These are phyloP conservation scores for Tolypocladium cylindrosporum DNA, from an alignment of 2,329 filamentous ascomycete genomes.

Conservation along the genomic window DNA sequence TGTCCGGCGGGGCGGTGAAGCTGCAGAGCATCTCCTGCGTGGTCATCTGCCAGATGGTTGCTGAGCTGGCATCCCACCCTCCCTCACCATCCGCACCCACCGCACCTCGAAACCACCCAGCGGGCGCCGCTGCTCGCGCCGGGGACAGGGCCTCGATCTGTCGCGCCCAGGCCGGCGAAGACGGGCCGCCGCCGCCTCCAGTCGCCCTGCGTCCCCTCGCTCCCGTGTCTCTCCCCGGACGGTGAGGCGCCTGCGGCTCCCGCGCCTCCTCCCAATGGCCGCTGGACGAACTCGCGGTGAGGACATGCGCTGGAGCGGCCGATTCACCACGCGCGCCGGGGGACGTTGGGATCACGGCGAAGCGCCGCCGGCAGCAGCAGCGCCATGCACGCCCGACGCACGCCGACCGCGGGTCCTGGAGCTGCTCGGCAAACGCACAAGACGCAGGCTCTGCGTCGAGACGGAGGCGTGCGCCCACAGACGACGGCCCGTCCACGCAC, in stretches of 20 bases:
- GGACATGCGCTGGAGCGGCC: not conserved
- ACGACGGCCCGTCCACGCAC: not conserved
- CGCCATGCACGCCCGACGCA: not conserved
- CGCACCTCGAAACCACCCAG: not conserved
- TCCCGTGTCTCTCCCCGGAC: not conserved
- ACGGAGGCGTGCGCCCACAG: not conserved
- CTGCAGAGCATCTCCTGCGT: conserved; percentile 4
- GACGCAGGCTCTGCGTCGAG: not conserved
- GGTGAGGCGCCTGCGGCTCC: not conserved
- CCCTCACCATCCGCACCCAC: conserved; percentile 5
- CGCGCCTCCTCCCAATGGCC: not conserved
- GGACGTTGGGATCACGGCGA: not conserved
- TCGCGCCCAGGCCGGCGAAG: not conserved
- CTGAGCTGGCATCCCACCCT: conserved; percentile 23
- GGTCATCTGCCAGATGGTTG: conserved; percentile 26
- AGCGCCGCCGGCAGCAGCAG: not conserved
- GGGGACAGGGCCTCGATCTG: not conserved
- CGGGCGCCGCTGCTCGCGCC: not conserved
- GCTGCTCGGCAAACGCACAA: not conserved
- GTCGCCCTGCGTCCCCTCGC: not conserved
- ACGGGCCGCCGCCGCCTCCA: not conserved
- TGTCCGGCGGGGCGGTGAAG: conserved; percentile 4
- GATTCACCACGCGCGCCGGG: not conserved
- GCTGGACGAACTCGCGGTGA: not conserved
- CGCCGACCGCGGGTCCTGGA: not conserved